A percentile compares a stretch with the other conserved stretches of the same genome.
These are phyloP conservation scores for Citeromyces siamensis DNA, from an alignment of 1,139 yeast species.

Conservation along the genomic window DNA sequence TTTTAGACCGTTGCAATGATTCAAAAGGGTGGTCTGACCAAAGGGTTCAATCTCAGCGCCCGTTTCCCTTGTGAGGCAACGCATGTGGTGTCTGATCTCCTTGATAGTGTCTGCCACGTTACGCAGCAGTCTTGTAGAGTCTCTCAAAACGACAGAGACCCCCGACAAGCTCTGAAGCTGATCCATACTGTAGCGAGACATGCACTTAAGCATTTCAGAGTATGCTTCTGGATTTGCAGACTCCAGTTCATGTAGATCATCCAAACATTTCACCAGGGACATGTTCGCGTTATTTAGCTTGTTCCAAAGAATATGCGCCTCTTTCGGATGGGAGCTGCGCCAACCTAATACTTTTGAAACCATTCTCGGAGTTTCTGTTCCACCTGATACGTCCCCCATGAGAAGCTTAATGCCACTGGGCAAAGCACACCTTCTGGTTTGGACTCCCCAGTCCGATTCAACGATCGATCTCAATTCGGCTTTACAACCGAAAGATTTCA, in stretches of 20 bases:
- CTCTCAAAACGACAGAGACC: slow-evolving; percentile 2
- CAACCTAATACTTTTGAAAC: slow-evolving; percentile 68
- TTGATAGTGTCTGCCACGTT: slow-evolving; percentile 25
- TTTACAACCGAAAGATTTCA: slow-evolving; percentile 21
- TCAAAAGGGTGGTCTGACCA: slow-evolving; percentile 60
- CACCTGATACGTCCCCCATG: slow-evolving; percentile 91
- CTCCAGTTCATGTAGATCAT: slow-evolving; percentile 23
- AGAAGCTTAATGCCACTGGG: slow-evolving; percentile 59
- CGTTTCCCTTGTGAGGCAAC: slow-evolving; percentile 45
- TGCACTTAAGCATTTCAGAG: slow-evolving; percentile 12
- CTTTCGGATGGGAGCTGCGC: slow-evolving; percentile 41
- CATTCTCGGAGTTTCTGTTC: slow-evolving; percentile 88
- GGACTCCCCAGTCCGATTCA: slow-evolving; percentile 46
- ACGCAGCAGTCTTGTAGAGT: slow-evolving; percentile 6
- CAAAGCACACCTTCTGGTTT: slow-evolving; percentile 37
- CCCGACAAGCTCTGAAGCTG: slow-evolving; percentile 3
- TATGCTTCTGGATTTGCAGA: slow-evolving; percentile 17
- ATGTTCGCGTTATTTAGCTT: slow-evolving; percentile 47
- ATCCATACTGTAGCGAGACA: slow-evolving; percentile 10
- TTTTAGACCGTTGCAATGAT: slow-evolving; percentile 36
- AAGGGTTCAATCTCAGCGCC: slow-evolving; percentile 87
- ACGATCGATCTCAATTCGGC: slow-evolving; percentile 25
- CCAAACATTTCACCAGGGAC: slow-evolving; percentile 36
- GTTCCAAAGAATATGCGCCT: slow-evolving; percentile 39
- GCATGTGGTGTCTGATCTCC: slow-evolving; percentile 40